Conservation (phyloP, 352 stramenopile species). For the Phytophthora quininea region DNA sequence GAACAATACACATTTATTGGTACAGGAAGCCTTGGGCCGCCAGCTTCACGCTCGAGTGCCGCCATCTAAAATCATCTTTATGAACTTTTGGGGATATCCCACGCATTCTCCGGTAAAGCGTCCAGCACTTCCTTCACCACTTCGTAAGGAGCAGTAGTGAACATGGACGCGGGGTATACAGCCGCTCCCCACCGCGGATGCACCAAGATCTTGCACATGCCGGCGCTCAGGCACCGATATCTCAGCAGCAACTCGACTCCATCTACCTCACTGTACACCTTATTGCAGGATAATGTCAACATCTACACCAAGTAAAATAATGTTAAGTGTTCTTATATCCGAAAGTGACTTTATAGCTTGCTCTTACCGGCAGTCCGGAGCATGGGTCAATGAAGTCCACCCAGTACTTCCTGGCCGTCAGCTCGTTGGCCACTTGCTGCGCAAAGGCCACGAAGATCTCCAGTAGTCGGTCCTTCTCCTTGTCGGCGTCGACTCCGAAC, state of each 20-base stretch:
- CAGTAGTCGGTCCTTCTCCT: slow-evolving; percentile 96
- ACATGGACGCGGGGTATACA: slow-evolving; percentile 97
- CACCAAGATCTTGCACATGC: slow-evolving; percentile 96
- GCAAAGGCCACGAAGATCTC: slow-evolving; percentile 96
- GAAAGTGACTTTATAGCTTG: background rate
- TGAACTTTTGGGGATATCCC: slow-evolving; percentile 10
- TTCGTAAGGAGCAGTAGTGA: slow-evolving; percentile 92
- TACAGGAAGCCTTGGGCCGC: too few relatives aligned
- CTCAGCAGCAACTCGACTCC: slow-evolving; percentile 90
- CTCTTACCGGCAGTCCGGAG: slow-evolving; percentile 90
- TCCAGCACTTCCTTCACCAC: slow-evolving; percentile 73
- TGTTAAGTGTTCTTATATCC: background rate
- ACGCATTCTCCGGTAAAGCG: slow-evolving; percentile 39
- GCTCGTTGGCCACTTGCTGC: slow-evolving; percentile 77
- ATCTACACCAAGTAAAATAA: slow-evolving; percentile 57
- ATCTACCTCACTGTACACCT: slow-evolving; percentile 97
- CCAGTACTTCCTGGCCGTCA: slow-evolving; percentile 89
- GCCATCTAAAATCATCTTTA: background rate
- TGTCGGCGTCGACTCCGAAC: slow-evolving; percentile 92
- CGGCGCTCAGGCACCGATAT: slow-evolving; percentile 87
- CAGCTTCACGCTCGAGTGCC: background rate
- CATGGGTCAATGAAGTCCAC: slow-evolving; percentile 98
- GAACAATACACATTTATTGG: too few relatives aligned
- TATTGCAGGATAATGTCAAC: slow-evolving; percentile 91
- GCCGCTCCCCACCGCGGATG: slow-evolving; percentile 95